phyloP scores from a whole-genome alignment of 208 protist genomes.

The Angomonas ambiguus region DNA sequence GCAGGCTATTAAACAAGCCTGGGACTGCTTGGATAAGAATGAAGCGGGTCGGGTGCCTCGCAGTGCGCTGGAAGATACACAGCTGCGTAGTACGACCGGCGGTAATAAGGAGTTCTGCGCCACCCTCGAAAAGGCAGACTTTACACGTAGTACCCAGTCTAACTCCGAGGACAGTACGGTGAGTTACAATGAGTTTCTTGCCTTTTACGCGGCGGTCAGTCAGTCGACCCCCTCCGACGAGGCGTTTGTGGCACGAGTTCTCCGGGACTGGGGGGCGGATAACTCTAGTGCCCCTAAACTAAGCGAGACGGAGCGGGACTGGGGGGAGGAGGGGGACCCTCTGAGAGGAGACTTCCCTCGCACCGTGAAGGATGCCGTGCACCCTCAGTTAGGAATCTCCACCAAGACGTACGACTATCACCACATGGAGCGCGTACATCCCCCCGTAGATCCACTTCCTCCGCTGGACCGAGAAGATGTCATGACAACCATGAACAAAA shows the following conservation, averaged over 20 bases:
- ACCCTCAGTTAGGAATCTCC: slow-evolving; percentile 41
- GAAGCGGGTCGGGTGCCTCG: slow-evolving; percentile 25
- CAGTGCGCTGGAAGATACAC: slow-evolving; percentile 28
- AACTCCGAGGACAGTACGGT: slow-evolving; percentile 15
- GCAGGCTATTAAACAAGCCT: slow-evolving; percentile 58
- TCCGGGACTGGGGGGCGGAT: slow-evolving; percentile 73
- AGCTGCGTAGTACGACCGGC: background rate
- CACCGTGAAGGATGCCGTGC: slow-evolving; percentile 66
- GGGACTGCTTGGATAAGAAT: slow-evolving; percentile 46
- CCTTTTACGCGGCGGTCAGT: slow-evolving; percentile 76
- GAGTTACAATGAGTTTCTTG: slow-evolving; percentile 55
- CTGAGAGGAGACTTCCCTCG: slow-evolving; percentile 41
- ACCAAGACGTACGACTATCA: slow-evolving; percentile 69
- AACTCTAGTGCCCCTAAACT: slow-evolving; percentile 39
- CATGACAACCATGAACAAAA: slow-evolving; percentile 55
- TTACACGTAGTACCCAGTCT: background rate
- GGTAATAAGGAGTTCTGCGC: slow-evolving; percentile 2
- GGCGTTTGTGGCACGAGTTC: slow-evolving; percentile 56
- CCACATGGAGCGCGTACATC: slow-evolving; percentile 72
- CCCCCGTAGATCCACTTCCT: slow-evolving; percentile 56
- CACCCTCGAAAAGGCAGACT: slow-evolving; percentile 13
- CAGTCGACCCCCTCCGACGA: slow-evolving; percentile 49
- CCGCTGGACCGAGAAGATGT: slow-evolving; percentile 55
- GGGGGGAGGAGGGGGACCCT: slow-evolving; percentile 67
- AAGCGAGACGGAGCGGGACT: slow-evolving; percentile 63